phyloP scores from a whole-genome alignment of 2,329 filamentous ascomycete genomes.

The Penicillium griseofulvum region DNA sequence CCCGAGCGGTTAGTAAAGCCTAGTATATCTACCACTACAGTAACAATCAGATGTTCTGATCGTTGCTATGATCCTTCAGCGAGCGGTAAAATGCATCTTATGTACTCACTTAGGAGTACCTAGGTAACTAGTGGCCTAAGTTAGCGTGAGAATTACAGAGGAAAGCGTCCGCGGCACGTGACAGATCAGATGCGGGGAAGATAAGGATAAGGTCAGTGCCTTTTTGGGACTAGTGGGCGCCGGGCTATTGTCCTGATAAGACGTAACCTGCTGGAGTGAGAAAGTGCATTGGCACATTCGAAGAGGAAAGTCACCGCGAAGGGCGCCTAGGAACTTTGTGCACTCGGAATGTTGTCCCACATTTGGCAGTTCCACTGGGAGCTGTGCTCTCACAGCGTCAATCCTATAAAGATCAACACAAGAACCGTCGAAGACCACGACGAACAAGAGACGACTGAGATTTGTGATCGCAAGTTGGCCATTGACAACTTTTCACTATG shows the following conservation, averaged over 20 bases:
- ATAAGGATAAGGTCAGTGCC: not conserved
- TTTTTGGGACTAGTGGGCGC: not conserved
- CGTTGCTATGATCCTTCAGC: no score
- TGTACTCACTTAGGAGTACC: no score
- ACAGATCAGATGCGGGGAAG: not conserved
- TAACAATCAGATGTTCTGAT: no score
- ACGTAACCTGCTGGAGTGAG: not conserved
- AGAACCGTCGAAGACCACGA: not conserved
- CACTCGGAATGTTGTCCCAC: not conserved
- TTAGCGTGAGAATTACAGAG: no score
- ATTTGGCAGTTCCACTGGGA: not conserved
- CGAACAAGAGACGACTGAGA: not conserved
- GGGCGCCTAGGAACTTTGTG: not conserved
- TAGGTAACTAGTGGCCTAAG: no score
- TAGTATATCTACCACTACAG: no score
- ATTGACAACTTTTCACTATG: conserved; percentile 3
- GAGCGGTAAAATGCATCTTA: no score
- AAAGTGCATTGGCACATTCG: not conserved
- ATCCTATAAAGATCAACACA: conserved; percentile 9
- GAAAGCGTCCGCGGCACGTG: conserved; percentile 2
- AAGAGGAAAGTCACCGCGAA: conserved; percentile 11
- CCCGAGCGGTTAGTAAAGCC: no score
- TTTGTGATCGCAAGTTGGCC: not conserved
- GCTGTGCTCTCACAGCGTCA: not conserved
- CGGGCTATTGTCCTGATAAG: not conserved